Base-by-base conservation (phyloP, 805 yeast species). In the Komagataella phaffii region DNA sequence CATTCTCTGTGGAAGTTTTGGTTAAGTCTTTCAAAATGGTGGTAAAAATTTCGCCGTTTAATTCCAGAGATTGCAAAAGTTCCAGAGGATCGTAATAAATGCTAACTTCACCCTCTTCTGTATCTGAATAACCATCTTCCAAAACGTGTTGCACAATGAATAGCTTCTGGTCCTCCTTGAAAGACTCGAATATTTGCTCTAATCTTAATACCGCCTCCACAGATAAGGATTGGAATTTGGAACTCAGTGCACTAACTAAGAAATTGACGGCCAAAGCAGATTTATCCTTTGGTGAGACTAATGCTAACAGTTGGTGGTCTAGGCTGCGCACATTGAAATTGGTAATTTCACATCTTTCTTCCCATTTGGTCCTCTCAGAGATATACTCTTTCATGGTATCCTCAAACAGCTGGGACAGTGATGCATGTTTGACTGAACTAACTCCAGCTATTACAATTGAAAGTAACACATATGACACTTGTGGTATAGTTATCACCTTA, bases 201-300 rank as follows among this genome's bases (percentile, higher is more conserved):
- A 87, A 58, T 55, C 81, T 79, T 18, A 65, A 58, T 46, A 79
- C 73, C 2, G 83, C 80, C 2, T 71, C 61, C 45, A 67, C 75
- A 17, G 79, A 72, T 21, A 80, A 59, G 6, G 65, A 64, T 50
- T 71, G 74, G 53, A 59, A 62, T 1, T 72, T 65, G 3, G 78
- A 71, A 49, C 72, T 70, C 55, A 88, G 69, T 14, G 79, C 75
- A 12, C 66, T 63, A 50, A 80, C 73, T 36, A 88, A 59, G 66
- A 89, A 86, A 23, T 75, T 76, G 49, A 84, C 72, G 50, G 83
- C 88, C 52, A 67, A 67, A 7, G 62, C 64, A 51, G 72, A 71
- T 59, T 79, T 78, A 53, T 86, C 95, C 54, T 75, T 80, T 7
- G 75, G 69, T 6, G 85, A 75, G 14, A 88, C 76, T 51, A 85